Evolutionary conservation across 2,329 filamentous ascomycete species (phyloP), one percentile per base, ranked within the genome.

Genomic region (Hypomyces perniciosus): DNA sequence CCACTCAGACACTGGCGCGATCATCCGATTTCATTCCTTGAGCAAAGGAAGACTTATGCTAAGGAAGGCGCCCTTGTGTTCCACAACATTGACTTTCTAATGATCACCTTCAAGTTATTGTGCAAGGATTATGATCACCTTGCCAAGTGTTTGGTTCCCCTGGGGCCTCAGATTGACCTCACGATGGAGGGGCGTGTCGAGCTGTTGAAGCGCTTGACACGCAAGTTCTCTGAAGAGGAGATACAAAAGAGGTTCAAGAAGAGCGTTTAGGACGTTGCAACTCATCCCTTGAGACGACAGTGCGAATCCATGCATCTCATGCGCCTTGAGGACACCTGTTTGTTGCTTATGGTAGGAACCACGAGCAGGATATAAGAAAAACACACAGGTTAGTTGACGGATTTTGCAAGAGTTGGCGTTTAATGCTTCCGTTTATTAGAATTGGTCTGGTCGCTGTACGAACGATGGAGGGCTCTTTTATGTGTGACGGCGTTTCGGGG

Each of bases 1-100:
- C 87, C 86, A 0, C 76, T 80, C 29, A 81, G 88, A 2, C 88
- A 91, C 70, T 92, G 88, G 88, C 83, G 88, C 51, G 85, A 91
- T 20, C 88, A 91, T 59, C 88, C 88, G 0, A 73, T 82, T 9
- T 80, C 86, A 6, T 90, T 92, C 67, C 71, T 91, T 2, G 76
- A 83, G 58, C 79, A 82, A 42, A 90, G 89, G 67, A 69, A 78
- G 27, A 77, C 75, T 3, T 92, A 91, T 60, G 74, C 79, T 0
- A 67, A 73, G 6, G 83, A 89, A 61, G 72, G 81, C 20, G 88
- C 87, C 0, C 75, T 92, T 6, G 84, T 90, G 5, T 91, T 92
- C 63, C 83, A 86, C 65, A 84, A 90, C 61, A 89, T 92, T 59
- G 87, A 91, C 66, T 92, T 88, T 63, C 70, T 91, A 46, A 85